A percentile compares a stretch with the other conserved stretches of the same genome.
These are phyloP conservation scores for Westerdykella sp. DNA, from an alignment of 2,329 filamentous ascomycete species.

Conservation along the genomic window DNA sequence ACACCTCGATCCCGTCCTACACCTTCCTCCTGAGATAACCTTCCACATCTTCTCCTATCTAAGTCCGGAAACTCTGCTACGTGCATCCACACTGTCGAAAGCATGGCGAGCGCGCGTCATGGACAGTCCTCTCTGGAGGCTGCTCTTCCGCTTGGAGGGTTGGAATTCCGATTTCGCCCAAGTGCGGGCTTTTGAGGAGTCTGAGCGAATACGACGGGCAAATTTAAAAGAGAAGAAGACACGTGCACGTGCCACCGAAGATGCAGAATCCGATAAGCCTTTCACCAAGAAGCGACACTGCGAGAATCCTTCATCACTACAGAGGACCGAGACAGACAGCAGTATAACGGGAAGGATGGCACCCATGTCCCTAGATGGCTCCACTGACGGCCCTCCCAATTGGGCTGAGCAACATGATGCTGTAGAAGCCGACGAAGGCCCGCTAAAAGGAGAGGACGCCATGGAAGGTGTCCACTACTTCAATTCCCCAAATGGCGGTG, in stretches of 20 bases:
- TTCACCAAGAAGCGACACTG: conserved; percentile 49
- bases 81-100: conserved; percentile 70
- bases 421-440: conserved; percentile 43
- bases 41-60: conserved; percentile 84
- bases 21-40: conserved; percentile 84
- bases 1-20: conserved; percentile 84
- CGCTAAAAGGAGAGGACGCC: conserved; percentile 24
- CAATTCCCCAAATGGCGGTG: conserved; percentile 1
- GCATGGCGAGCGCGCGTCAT: conserved; percentile 75
- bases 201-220: conserved; percentile 37
- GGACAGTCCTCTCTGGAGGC: conserved; percentile 81
- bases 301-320: conserved; percentile 40
- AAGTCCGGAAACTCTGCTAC: conserved; percentile 71
- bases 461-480: conserved; percentile 37
- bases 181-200: conserved; percentile 60
- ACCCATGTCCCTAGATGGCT: conserved; percentile 14
- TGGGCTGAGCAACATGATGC: conserved; percentile 46
- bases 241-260: conserved; percentile 40
- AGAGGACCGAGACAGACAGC: conserved; percentile 19
- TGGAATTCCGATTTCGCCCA: conserved; percentile 67
- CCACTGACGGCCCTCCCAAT: conserved; percentile 10
- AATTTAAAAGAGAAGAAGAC: conserved; percentile 40
- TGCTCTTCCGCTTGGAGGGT: conserved; percentile 75
- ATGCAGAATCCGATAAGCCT: conserved; percentile 45
- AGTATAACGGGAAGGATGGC: conserved; percentile 17